A percentile compares a stretch with the other conserved stretches of the same genome.
phyloP scores from a whole-genome alignment of 768 basidiomycete species.

The Termitomyces sp. region DNA sequence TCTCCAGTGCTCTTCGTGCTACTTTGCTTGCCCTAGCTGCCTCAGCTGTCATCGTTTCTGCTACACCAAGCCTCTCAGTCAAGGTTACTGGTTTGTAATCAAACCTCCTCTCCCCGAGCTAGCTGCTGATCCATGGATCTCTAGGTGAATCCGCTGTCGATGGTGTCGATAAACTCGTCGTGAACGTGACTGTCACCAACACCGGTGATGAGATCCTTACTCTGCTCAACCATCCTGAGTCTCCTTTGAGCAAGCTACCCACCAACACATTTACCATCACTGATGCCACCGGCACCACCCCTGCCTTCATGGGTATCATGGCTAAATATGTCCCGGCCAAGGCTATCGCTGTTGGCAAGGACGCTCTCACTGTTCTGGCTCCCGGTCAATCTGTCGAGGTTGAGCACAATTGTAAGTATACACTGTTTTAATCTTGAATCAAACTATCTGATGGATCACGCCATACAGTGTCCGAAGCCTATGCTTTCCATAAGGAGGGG shows the following conservation, averaged over 20 bases:
- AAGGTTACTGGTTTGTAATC: constrained; percentile 27
- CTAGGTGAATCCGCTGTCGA: constrained; percentile 31
- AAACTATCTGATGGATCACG: not conserved
- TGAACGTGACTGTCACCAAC: constrained; percentile 40
- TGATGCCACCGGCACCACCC: constrained; percentile 27
- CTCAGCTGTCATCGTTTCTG: constrained; percentile 30
- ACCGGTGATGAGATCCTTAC: constrained; percentile 44
- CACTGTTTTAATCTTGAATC: not conserved
- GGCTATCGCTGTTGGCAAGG: constrained; percentile 24
- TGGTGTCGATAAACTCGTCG: constrained; percentile 34
- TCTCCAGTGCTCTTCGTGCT: constrained; percentile 27
- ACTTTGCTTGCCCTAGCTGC: constrained; percentile 30
- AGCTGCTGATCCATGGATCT: not conserved
- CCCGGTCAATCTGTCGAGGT: constrained; percentile 34
- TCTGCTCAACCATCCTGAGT: constrained; percentile 42
- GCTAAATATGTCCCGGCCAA: constrained; percentile 37
- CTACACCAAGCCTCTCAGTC: constrained; percentile 32
- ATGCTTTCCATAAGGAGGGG: constrained; percentile 42
- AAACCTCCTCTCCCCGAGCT: not conserved
- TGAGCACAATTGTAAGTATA: constrained; percentile 36
- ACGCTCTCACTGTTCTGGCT: constrained; percentile 33
- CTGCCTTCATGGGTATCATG: constrained; percentile 41
- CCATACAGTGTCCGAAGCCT: constrained; percentile 37
- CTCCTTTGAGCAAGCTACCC: constrained; percentile 35
- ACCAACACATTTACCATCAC: constrained; percentile 40